Evolutionary conservation across 371 early-diverging fungal species (phyloP), one percentile per base, ranked within the genome.

Genomic region (Rhizomucor miehei): DNA sequence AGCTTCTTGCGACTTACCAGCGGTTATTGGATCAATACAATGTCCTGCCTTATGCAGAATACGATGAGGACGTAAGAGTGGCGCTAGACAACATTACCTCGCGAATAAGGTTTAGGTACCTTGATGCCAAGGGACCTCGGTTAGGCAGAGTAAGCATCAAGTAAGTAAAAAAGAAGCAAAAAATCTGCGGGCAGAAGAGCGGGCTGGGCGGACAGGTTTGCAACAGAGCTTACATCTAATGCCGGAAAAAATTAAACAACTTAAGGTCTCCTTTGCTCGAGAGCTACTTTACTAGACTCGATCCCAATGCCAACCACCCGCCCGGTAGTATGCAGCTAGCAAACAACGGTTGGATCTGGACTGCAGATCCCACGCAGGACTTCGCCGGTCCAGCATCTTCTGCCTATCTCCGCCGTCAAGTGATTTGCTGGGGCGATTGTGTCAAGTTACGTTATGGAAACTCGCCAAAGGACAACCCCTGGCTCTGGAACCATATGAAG

Each of bases 261-360:
- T 48, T 19, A 60, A 90, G 88, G 19, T 78, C 81, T 52, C 93
- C 93, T 35, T 63, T 98, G 20, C 87, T 93, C 13, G 92, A 94
- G 67, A 89, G 89, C 1, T 94, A 95, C 66, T 98, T 98, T 59
- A 97, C 99, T 0, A 86, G 88, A 9, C 59, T 91, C 45, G 56
- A 52, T 14, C 74, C 78, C 41, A 57, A 70, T n/a, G 73, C 75
- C 8, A 35, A 61, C 0, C 85, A 89, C 56, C 74, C 80, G 24
- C 66, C 82, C 34, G 82, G 79, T 6, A 84, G 81, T 9, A 62
- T 85, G 37, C 82, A 77, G 14, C 57, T 98, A 34, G 97, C 93
- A 20, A 95, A 93, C 75, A 98, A 98, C 67, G 99, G 99, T 5
- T 98, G 99, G 99, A 94, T 98, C 44, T 97, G 98, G 99, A 92